Base-by-base conservation (phyloP, 805 yeast genomes). In the Blastobotrys americana region DNA sequence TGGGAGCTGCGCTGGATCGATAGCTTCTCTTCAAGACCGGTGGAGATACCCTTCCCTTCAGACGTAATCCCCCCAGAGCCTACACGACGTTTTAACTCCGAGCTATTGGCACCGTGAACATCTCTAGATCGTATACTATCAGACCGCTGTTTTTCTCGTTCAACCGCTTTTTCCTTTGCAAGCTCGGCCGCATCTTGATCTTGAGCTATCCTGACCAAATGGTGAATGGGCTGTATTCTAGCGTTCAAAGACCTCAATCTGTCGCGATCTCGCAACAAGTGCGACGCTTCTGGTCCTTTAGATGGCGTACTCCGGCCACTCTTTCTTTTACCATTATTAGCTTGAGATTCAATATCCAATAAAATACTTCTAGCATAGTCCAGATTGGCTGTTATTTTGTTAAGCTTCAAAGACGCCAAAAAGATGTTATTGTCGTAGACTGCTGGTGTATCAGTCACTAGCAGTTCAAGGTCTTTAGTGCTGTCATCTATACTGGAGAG, bases 1-100 rank as follows among this genome's bases (percentile, higher is more conserved):
- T 78, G 83, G 20, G 53, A 45, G 23, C 49, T 48, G 19, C 54
- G 52, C 42, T 61, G 56, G 9, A 61, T 47, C 10, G 55, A 51
- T 28, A 63, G 49, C 37, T 57, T 57, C 31, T 50, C 51, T 3
- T 52, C 51, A 25, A 52, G 33, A 16, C 41, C 37, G 21, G 36
- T 20, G 3, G 36, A 19, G 5, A 6, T 16, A 5, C 23, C 33
- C 20, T 16, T 28, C n/a, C 10, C 13, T 8, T 34, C 19, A 3
- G 13, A 34, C 10, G 25, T 3, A 3, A 9, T 16, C 6, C 13
- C 20, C 13, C 17, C 6, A 18, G 47, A 44, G 20, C 9, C 15
- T 20, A 38, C 20, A 3, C 47, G 43, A 15, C 41, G 43, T 22
- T 28, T 34, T 1, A 38, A 34, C 20, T 27, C 33, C 10, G 31